Evolutionary conservation across 1,139 yeast genomes (phyloP).

Genomic region (Kodamaea sp.): DNA sequence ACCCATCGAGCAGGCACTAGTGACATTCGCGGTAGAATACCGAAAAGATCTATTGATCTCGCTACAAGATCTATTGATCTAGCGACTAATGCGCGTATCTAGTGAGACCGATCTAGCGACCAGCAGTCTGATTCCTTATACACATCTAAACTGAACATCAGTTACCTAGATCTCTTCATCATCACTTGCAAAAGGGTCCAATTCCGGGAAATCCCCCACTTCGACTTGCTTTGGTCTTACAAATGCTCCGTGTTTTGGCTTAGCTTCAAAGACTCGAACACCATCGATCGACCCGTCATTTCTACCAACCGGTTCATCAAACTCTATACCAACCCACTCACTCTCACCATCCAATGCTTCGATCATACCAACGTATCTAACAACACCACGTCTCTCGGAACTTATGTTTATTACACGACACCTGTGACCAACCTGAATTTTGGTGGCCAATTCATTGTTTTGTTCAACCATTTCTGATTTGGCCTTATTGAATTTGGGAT

Average conservation of each 20-base stretch:
- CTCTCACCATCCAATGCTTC: slow-evolving; percentile 44
- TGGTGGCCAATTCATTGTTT: slow-evolving; percentile 23
- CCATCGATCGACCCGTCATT: slow-evolving; percentile 41
- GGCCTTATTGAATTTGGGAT: slow-evolving; percentile 45
- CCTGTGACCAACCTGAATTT: slow-evolving; percentile 32
- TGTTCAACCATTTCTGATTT: slow-evolving; percentile 20
- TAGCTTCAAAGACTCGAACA: slow-evolving; percentile 31
- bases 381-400: slow-evolving; percentile 63
- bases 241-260: slow-evolving; percentile 47
- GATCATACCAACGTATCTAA: slow-evolving; percentile 66
- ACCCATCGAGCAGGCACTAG: too few relatives aligned
- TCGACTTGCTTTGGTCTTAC: slow-evolving; percentile 48
- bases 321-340: slow-evolving; percentile 48
- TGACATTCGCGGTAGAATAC: too few relatives aligned
- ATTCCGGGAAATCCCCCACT: slow-evolving; percentile 51
- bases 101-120: too few relatives aligned
- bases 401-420: slow-evolving; percentile 42
- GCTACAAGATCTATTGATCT: too few relatives aligned
- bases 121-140: too few relatives aligned
- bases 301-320: slow-evolving; percentile 49
- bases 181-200: slow-evolving; percentile 38
- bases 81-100: too few relatives aligned
- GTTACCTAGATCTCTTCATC: slow-evolving; percentile 26
- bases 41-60: too few relatives aligned
- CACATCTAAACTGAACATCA: too few relatives aligned